phyloP scores from a whole-genome alignment of 2,329 filamentous ascomycete genomes.

The Lojkania enalia region DNA sequence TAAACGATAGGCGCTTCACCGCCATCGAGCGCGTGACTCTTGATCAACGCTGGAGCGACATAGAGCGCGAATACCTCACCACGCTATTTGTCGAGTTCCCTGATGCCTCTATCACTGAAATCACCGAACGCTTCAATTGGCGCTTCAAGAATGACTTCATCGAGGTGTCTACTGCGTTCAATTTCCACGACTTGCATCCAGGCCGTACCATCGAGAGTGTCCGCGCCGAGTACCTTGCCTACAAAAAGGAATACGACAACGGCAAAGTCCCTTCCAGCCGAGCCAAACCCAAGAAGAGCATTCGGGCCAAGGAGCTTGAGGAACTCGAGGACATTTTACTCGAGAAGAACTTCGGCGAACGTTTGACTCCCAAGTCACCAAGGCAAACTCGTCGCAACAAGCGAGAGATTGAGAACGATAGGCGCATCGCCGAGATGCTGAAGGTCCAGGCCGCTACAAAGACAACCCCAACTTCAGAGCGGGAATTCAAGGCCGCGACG shows the following conservation, averaged over 20 bases:
- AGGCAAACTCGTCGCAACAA: background rate
- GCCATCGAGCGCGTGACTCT: conserved; percentile 26
- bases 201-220: conserved; percentile 33
- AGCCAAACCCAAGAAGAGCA: too few species aligned
- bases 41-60: conserved; percentile 19
- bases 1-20: conserved; percentile 31
- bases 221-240: conserved; percentile 26
- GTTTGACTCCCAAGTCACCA: too few species aligned
- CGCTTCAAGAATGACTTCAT: conserved; percentile 20
- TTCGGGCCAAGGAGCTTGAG: too few species aligned
- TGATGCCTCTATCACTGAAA: conserved; percentile 28
- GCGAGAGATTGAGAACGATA: background rate
- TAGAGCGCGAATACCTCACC: conserved; percentile 26
- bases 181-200: conserved; percentile 2
- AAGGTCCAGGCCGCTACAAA: too few species aligned
- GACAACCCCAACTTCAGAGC: too few species aligned
- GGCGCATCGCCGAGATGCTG: background rate
- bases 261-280: conserved; percentile 16
- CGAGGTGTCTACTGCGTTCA: conserved; percentile 11
- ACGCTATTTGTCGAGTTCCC: conserved; percentile 17
- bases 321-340: too few species aligned
- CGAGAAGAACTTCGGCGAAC: too few species aligned
- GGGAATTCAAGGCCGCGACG: background rate
- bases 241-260: conserved; percentile 25
- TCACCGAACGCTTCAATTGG: conserved; percentile 31